phyloP scores from a whole-genome alignment of 371 early-diverging fungal genomes.

The Funneliformis caledonium region DNA sequence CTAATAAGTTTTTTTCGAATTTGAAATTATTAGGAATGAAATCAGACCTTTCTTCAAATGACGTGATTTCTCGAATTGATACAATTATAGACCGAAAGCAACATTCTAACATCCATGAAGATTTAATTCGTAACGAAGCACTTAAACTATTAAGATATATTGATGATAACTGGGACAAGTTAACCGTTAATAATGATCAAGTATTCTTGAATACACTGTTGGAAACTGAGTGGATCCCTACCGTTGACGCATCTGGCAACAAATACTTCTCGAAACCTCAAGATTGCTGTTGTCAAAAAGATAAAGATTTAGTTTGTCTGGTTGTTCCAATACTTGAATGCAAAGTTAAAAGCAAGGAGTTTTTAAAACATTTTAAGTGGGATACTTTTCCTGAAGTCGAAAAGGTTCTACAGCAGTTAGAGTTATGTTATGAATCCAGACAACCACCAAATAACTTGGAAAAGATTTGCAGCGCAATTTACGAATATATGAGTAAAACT shows the following conservation, averaged over 20 bases:
- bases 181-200: not conserved
- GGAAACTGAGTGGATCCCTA: slow-evolving; percentile 4
- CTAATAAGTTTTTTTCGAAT: not conserved
- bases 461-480: slow-evolving; percentile 2
- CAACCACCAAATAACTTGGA: not conserved
- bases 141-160: not conserved
- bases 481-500: not conserved
- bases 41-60: not conserved
- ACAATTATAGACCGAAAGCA: too few relatives aligned
- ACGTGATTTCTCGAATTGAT: not conserved
- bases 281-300: not conserved
- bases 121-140: not conserved
- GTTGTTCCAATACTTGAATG: not conserved
- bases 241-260: not conserved
- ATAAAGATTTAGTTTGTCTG: not conserved
- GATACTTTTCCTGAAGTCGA: not conserved
- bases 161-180: not conserved
- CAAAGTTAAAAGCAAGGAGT: not conserved
- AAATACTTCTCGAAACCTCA: not conserved
- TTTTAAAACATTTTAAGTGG: not conserved
- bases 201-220: too few relatives aligned
- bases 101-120: not conserved
- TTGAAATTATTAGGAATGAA: slow-evolving; percentile 2
- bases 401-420: not conserved
- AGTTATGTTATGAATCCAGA: not conserved